Evolutionary conservation across 306 rosid genomes (phyloP), one percentile per base, ranked within the genome.

Genomic region (Phaseolus lunatus): DNA sequence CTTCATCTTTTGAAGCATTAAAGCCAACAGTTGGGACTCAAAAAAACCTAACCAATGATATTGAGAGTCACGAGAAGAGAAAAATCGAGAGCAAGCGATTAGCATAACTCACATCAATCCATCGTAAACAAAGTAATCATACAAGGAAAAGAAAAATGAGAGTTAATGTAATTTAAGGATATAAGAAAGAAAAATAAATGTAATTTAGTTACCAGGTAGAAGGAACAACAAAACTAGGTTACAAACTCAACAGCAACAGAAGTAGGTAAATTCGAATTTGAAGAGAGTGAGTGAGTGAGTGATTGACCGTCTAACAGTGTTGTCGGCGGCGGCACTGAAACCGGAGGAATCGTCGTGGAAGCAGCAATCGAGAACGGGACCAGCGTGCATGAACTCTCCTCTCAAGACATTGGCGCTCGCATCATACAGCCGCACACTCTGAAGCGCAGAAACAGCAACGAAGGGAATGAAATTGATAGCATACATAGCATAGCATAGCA

Each of bases 281-380:
- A 50, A 50, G 11, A 50, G n/a, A 19, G 54, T 5, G 10, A 4
- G 53, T 1, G 5, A 19, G 58, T 19, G 22, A 5, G 56, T 5
- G 5, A 52, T 11, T 53, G 59, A 53, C 96, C 97, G 70, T 43
- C 97, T 80, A 15, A 95, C 97, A 3, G 97, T 89, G 66, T 95
- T 85, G 70, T 95, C 99, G 19, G 90, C 90, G 39, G 93, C 29
- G 18, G 71, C 99, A 52, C 91, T 95, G 81, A 95, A 95, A 14
- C 98, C 98, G 0, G 99, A 96, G 13, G 97, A 88, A 71, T 92
- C 98, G 5, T 92, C 98, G 50, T 96, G 98, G 90, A 96, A 96
- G 87, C 97, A 96, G 70, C 99, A 96, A 35, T 96, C 96, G 59
- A 96, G 97, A 5, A 96, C 94, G 5, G 98, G 89, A 11, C 92